phyloP scores from a whole-genome alignment of 1,139 yeast genomes.

The Saccharomyces uvarum region DNA sequence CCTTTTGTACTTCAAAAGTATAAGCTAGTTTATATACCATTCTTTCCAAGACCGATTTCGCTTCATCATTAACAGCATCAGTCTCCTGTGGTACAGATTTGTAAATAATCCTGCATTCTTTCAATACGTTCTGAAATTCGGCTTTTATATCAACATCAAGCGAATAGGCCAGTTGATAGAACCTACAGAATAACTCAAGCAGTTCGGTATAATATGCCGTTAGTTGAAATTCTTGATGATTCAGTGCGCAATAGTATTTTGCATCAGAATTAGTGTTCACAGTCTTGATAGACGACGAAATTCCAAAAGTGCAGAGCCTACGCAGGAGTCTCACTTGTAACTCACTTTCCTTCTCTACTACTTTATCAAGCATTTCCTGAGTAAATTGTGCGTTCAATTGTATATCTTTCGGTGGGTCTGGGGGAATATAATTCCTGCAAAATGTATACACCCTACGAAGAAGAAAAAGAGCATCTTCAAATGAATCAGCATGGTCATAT shows the following conservation, averaged over 20 bases:
- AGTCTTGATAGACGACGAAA: slow-evolving; percentile 36
- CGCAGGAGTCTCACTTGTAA: slow-evolving; percentile 32
- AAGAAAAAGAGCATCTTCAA: slow-evolving; percentile 39
- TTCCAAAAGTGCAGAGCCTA: slow-evolving; percentile 39
- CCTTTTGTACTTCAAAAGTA: slow-evolving; percentile 29
- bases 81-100: slow-evolving; percentile 25
- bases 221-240: slow-evolving; percentile 5
- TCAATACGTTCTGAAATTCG: slow-evolving; percentile 33
- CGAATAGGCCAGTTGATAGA: slow-evolving; percentile 19
- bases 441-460: slow-evolving; percentile 60
- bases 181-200: slow-evolving; percentile 23
- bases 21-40: slow-evolving; percentile 36
- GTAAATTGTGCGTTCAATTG: slow-evolving; percentile 15
- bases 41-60: slow-evolving; percentile 29
- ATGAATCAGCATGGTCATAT: slow-evolving; percentile 36
- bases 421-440: slow-evolving; percentile 57
- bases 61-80: slow-evolving; percentile 24
- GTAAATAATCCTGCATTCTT: slow-evolving; percentile 24
- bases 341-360: slow-evolving; percentile 28
- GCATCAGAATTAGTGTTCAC: slow-evolving; percentile 14
- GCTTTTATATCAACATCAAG: slow-evolving; percentile 49
- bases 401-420: slow-evolving; percentile 32
- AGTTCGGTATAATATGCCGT: slow-evolving; percentile 17
- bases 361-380: slow-evolving; percentile 41
- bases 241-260: slow-evolving; percentile 12